These are phyloP conservation scores for Turritis glabra DNA, from an alignment of 345 rosid genomes.

Conservation along the genomic window DNA sequence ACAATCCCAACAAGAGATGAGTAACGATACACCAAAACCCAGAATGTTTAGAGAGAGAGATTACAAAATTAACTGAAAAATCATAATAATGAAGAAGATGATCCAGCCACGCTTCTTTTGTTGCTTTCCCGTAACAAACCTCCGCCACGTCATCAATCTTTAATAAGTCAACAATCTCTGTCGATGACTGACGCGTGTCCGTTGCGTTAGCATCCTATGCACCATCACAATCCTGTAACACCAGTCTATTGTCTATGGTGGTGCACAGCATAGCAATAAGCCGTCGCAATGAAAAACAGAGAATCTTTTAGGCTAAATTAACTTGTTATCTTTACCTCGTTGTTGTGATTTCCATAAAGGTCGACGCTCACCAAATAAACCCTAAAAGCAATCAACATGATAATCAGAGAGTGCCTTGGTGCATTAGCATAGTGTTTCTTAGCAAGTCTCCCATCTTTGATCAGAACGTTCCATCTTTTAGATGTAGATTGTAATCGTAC, in stretches of 20 bases:
- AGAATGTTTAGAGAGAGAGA: no score
- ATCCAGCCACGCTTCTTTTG: no score
- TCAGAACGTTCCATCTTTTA: neutral
- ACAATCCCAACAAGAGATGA: no score
- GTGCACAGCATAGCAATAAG: conserved; percentile 11
- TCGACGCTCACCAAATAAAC: neutral
- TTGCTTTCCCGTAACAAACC: no score
- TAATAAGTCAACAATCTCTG: no score
- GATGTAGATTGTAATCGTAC: neutral
- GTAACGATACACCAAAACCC: no score
- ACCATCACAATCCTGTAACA: no score
- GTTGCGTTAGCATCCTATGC: no score
- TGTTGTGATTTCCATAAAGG: neutral
- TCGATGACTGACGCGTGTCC: no score
- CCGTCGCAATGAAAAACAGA: neutral
- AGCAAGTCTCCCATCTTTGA: neutral
- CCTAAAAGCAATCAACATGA: neutral
- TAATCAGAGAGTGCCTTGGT: neutral
- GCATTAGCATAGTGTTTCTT: neutral
- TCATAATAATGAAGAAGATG: no score
- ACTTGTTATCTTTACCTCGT: neutral
- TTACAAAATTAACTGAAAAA: no score
- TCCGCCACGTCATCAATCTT: no score
- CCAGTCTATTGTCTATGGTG: neutral
- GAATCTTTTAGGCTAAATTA: neutral